These are phyloP conservation scores for Gentiana dahurica DNA, from an alignment of 257 asterid genomes.

Conservation along the genomic window DNA sequence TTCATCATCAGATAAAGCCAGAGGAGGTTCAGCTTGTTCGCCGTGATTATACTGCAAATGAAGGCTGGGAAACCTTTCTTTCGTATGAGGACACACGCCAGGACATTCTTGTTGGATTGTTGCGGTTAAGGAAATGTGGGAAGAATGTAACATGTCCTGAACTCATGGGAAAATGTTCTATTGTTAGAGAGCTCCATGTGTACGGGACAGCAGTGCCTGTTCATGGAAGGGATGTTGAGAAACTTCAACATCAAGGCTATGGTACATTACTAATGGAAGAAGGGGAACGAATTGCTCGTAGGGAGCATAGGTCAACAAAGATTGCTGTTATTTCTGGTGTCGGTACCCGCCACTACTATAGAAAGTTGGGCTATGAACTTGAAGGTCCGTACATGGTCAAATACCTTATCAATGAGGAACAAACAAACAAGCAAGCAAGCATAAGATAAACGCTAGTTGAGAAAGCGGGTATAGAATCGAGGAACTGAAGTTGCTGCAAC, in stretches of 20 bases:
- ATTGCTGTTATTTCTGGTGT: slow-evolving; percentile 92
- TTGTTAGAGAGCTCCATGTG: slow-evolving; percentile 89
- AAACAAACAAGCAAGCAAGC: no score
- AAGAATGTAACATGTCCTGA: slow-evolving; percentile 78
- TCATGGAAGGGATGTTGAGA: slow-evolving; percentile 88
- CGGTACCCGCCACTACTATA: slow-evolving; percentile 91
- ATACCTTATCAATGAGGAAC: slow-evolving; percentile 20
- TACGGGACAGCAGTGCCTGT: slow-evolving; percentile 99
- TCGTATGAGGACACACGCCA: slow-evolving; percentile 89
- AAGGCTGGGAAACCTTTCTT: slow-evolving; percentile 98
- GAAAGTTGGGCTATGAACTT: slow-evolving; percentile 92
- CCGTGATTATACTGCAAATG: slow-evolving; percentile 96
- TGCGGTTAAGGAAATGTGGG: slow-evolving; percentile 84
- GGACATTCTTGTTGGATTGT: slow-evolving; percentile 94
- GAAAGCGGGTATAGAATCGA: no score
- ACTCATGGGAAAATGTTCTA: slow-evolving; percentile 80
- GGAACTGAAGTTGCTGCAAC: no score
- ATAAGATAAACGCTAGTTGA: no score
- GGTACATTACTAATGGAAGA: slow-evolving; percentile 96
- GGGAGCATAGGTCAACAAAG: slow-evolving; percentile 85
- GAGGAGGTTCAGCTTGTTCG: slow-evolving; percentile 98
- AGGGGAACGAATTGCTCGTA: slow-evolving; percentile 68
- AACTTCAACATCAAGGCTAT: slow-evolving; percentile 94
- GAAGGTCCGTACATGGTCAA: slow-evolving; percentile 99
- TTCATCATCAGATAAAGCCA: slow-evolving; percentile 84